Base-by-base conservation (phyloP, 768 basidiomycete species). In the Sporobolomyces phaffii region DNA sequence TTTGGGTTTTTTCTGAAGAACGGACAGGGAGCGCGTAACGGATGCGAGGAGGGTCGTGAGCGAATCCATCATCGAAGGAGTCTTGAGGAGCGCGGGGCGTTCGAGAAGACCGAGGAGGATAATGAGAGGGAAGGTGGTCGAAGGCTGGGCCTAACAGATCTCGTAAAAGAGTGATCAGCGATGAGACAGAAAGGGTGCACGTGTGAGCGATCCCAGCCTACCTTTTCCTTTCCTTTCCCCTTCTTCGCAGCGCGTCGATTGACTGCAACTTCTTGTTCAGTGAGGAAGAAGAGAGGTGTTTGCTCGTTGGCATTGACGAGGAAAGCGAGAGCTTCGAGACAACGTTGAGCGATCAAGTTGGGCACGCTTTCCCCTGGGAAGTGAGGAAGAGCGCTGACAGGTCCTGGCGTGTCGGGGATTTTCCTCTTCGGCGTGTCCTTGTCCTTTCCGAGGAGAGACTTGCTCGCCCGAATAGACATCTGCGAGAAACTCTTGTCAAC, bases 401-500 rank as follows among this genome's bases (percentile, higher is more conserved):
- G 41, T 29, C 84, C 80, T 8, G 82, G 79, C 47, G 79, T 79
- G 14, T 81, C 81, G 24, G 81, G 80, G 2, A 78, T 78, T 63
- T 65, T 72, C 59, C 70, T 59, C n/a, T 76, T 54, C 75, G 81
- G 60, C 71, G 73, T 17, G 77, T 61, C 64, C 45, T 75, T 24
- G 56, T 61, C 64, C 51, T 81, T 80, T 28, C 48, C 22, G 29
- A 54, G 65, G 18, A 72, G 60, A 13, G 62, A 54, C 45, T 67
- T 67, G 43, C 75, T 75, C 33, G 77, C 80, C 28, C 87, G 85
- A 68, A 93, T 82, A 1, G 89, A 88, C 86, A 93, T 84, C 76
- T 93, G 92, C 4, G 90, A 83, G 77, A 96, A 93, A 75, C 90
- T 91, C 75, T 87, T 89, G 79, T 98, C 96, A 26, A 97, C 75